Percentiles rank a stretch among this genome's conserved stretches.
phyloP scores from a whole-genome alignment of 345 rosid genomes.

The Melaleuca quinquenervia region DNA sequence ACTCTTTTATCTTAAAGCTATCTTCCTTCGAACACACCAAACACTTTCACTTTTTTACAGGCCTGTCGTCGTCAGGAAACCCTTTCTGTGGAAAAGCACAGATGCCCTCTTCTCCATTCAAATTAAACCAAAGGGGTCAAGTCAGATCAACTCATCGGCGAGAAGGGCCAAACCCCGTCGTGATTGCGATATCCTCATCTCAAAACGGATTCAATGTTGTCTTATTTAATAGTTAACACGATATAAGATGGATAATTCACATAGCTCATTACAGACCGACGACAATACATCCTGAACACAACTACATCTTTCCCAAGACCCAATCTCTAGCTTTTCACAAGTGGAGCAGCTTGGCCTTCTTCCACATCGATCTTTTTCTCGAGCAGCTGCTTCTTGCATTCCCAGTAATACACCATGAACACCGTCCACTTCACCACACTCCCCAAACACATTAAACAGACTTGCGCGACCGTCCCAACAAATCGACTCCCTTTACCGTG shows the following conservation, averaged over 20 bases:
- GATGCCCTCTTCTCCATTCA: not conserved
- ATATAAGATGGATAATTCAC: not conserved
- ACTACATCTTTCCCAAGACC: not conserved
- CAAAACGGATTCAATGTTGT: not conserved
- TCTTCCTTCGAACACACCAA: too few relatives aligned
- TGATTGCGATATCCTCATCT: not conserved
- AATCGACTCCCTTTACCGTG: not conserved
- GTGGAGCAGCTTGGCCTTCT: not conserved
- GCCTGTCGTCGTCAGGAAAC: not conserved
- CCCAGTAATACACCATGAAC: constrained; percentile 7
- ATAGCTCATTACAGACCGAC: not conserved
- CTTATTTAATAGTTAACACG: not conserved
- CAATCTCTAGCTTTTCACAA: not conserved
- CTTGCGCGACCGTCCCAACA: not conserved
- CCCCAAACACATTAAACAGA: constrained; percentile 2
- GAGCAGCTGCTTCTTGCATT: constrained; percentile 7
- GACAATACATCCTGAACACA: not conserved
- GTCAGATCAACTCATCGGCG: fast-evolving
- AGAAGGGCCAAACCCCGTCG: not conserved
- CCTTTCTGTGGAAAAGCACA: not conserved
- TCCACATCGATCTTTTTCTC: constrained; percentile 14
- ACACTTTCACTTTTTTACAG: too few relatives aligned
- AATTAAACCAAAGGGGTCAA: not conserved
- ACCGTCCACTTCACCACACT: constrained; percentile 14
- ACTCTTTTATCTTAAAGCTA: too few relatives aligned